A percentile compares a stretch with the other conserved stretches of the same genome.
Evolutionary conservation across 352 stramenopile species (phyloP).

Genomic region (Nothophytophthora sp.): DNA sequence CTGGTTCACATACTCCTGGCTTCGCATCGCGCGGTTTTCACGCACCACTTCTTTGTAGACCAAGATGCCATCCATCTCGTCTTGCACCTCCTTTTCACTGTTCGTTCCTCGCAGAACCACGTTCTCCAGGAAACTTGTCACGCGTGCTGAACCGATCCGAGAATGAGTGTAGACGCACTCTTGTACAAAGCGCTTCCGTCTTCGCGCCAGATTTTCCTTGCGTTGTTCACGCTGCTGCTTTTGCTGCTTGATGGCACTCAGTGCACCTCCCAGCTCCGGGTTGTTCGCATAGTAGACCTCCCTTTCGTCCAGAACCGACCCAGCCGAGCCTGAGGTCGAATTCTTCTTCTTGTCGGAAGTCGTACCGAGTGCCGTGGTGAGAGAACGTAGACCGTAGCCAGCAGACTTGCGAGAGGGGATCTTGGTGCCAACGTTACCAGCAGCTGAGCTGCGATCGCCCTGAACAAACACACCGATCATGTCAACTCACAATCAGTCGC

Average conservation of each 20-base stretch:
- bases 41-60: slow-evolving; percentile 68
- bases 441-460: slow-evolving; percentile 6
- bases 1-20: slow-evolving; percentile 53
- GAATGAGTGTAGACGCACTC: slow-evolving; percentile 42
- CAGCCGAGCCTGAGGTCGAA: slow-evolving; percentile 16
- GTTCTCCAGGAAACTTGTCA: slow-evolving; percentile 38
- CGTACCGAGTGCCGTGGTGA: slow-evolving; percentile 47
- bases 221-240: slow-evolving; percentile 49
- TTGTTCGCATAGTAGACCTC: slow-evolving; percentile 26
- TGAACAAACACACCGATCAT: slow-evolving; percentile 1
- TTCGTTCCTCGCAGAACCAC: slow-evolving; percentile 51
- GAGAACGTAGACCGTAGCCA: slow-evolving; percentile 67
- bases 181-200: slow-evolving; percentile 67
- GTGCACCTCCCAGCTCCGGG: slow-evolving; percentile 22
- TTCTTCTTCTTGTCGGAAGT: slow-evolving; percentile 27
- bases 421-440: neutral
- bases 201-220: slow-evolving; percentile 45
- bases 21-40: slow-evolving; percentile 57
- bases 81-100: slow-evolving; percentile 37
- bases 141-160: slow-evolving; percentile 22
- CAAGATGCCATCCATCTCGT: slow-evolving; percentile 50
- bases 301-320: slow-evolving; percentile 23
- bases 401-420: slow-evolving; percentile 44
- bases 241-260: slow-evolving; percentile 47
- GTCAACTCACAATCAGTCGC: neutral